phyloP scores from a whole-genome alignment of 805 yeast species.

The Teunomyces funiuensis region DNA sequence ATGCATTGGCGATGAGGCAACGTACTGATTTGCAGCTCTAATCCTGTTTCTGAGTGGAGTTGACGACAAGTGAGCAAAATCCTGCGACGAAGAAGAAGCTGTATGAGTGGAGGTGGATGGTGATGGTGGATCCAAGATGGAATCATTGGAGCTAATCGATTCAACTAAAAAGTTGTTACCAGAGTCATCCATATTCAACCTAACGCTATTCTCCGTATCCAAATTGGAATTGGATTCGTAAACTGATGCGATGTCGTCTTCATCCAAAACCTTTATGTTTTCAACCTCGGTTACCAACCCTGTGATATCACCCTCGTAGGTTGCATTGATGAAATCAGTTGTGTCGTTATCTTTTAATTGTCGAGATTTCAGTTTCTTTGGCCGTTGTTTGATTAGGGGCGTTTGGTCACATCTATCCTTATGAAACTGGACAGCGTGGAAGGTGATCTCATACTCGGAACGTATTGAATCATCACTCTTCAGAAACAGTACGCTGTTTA shows the following conservation, averaged over 20 bases:
- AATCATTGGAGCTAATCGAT: constrained; percentile 2
- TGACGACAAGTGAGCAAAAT: background rate
- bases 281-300: constrained; percentile 1
- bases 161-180: background rate
- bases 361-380: background rate
- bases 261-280: background rate
- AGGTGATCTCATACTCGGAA: constrained; percentile 14
- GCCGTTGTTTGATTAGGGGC: constrained; percentile 8
- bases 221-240: background rate
- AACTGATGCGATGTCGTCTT: background rate
- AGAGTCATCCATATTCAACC: background rate
- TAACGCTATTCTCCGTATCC: background rate
- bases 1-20: constrained; percentile 4
- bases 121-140: constrained; percentile 7
- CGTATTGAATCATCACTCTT: constrained; percentile 14
- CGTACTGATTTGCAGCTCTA: background rate
- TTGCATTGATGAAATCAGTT: background rate
- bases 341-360: background rate
- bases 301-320: constrained; percentile 1
- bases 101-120: constrained; percentile 8
- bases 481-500: background rate
- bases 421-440: constrained; percentile 23
- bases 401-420: constrained; percentile 42
- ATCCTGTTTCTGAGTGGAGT: constrained; percentile 1
- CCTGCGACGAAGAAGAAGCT: background rate